Conservation (phyloP, 2,329 filamentous ascomycete genomes). For the Mariannaea sp. region DNA sequence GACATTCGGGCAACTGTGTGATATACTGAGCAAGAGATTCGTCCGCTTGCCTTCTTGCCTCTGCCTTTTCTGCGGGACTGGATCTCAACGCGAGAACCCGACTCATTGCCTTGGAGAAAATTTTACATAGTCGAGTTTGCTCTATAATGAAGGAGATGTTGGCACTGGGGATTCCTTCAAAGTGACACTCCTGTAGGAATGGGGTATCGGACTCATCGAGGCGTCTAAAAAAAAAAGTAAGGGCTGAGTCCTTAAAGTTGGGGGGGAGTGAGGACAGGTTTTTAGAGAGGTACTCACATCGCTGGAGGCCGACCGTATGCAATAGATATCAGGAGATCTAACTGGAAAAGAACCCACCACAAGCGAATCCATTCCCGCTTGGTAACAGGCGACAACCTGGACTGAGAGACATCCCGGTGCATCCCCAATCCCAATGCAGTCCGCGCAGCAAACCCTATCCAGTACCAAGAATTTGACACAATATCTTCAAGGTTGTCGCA, state of each 20-base stretch:
- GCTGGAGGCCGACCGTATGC: slow-evolving; percentile 57
- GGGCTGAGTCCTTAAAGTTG: neutral
- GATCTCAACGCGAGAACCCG: slow-evolving; percentile 33
- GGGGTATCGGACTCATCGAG: slow-evolving; percentile 57
- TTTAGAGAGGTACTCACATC: slow-evolving; percentile 42
- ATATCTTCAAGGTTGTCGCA: slow-evolving; percentile 60
- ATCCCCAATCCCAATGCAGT: slow-evolving; percentile 60
- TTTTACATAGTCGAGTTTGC: slow-evolving; percentile 54
- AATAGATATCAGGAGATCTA: slow-evolving; percentile 44
- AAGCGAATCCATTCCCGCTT: slow-evolving; percentile 45
- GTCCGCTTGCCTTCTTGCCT: slow-evolving; percentile 40
- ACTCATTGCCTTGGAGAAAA: slow-evolving; percentile 49
- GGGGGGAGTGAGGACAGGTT: no score
- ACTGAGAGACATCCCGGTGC: slow-evolving; percentile 46
- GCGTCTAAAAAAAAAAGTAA: slow-evolving; percentile 42
- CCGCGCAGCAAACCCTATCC: slow-evolving; percentile 57
- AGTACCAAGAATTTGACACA: slow-evolving; percentile 56
- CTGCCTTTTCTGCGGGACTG: slow-evolving; percentile 32
- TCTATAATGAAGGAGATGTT: slow-evolving; percentile 52
- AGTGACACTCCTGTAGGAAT: slow-evolving; percentile 49
- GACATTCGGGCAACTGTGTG: slow-evolving; percentile 35
- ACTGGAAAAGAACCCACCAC: slow-evolving; percentile 49
- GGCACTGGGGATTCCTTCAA: slow-evolving; percentile 47
- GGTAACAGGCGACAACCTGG: slow-evolving; percentile 37
- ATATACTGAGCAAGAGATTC: slow-evolving; percentile 40